Evolutionary conservation across 169 alveolate genomes (phyloP), one percentile per base, ranked within the genome.

Genomic region (Cryptosporidium sp.): DNA sequence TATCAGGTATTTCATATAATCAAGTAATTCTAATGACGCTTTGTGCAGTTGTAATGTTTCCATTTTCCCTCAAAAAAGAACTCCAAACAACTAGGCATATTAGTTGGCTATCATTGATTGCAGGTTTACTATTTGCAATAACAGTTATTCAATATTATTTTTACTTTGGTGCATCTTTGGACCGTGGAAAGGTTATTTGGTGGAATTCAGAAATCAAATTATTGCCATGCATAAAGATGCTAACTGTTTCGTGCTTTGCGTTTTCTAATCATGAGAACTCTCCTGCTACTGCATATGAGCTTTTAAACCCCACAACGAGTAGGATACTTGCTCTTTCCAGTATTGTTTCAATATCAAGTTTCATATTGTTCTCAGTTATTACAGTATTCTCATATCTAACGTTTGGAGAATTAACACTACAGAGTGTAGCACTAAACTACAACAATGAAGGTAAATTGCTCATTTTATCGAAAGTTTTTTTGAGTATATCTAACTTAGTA

Each of bases 241-340:
- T 80, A 41, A 80, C 89, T 29, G 65, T 80, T 29, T 80, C 89
- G 6, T 80, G 89, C 37, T 80, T 80, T 59, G 74, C 89, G 45
- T 80, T 80, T 80, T 80, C 89, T 61, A 80, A 80, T 35, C 89
- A 80, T 67, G 89, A 80, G 41, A 80, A 80, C 29, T 80, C 89
- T 2, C 89, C 89, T 14, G 75, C 89, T 33, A 37, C 89, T 23
- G 89, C 80, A 41, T 65, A 62, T 80, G 89, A 80, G 8, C 65
- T 80, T 26, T 21, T 45, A 43, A 80, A 80, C 59, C 89, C 89
- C 50, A 61, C 89, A 18, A 61, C 75, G 43, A 65, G 23, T 23
- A 80, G 89, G 41, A 62, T 62, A 80, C 68, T 80, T 26, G 39
- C 59, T 14, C 89, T 80, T 62, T 80, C 89, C 10, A 43, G 89